Evolutionary conservation across 176 grass and related monocot genomes (phyloP), one percentile per base, ranked within the genome.

Genomic region (Aegilops bicornis): DNA sequence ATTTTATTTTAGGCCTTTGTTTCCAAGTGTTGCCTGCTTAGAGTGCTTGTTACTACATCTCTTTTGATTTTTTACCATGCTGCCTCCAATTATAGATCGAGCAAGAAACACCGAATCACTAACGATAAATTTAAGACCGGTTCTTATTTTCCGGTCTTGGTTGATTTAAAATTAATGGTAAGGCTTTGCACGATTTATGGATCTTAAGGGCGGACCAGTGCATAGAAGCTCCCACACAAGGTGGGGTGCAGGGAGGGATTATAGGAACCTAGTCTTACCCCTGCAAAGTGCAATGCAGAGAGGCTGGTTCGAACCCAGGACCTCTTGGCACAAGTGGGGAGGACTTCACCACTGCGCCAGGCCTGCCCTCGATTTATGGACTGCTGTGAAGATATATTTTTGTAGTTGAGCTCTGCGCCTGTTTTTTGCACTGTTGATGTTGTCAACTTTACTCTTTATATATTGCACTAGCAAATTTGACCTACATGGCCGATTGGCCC

Each of bases 401-500:
- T 45, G 40, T 81, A 36, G 22, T 68, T 77, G 73, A 90, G 30
- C 22, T 77, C 7, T 17, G 59, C 6, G 16, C 22, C 29, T 36
- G 69, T 43, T 81, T 30, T 82, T 86, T 0, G 69, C 1, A 36
- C 36, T 47, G 4, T 33, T 76, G 74, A 69, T 69, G 36, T 69
- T 89, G 43, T 15, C 15, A 31, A 40, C 9, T 76, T 74, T 64
- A 50, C 15, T 50, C 17, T 70, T 64, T 7, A 14, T 76, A 29
- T 78, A 86, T 70, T 61, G 31, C n/a, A 16, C 52, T 72, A 76
- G 37, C 59, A 35, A 80, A 58, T 65, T 75, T 29, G 81, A 14
- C 15, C 9, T 85, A 59, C 56, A 59, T 22, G 56, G 0, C 56
- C 5, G 15, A 13, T 48, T 48, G 45, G 45, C 45, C 45, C 23